Evolutionary conservation across 2,329 filamentous ascomycete species (phyloP), one percentile per base, ranked within the genome.

Genomic region (Microdochium bolleyi): DNA sequence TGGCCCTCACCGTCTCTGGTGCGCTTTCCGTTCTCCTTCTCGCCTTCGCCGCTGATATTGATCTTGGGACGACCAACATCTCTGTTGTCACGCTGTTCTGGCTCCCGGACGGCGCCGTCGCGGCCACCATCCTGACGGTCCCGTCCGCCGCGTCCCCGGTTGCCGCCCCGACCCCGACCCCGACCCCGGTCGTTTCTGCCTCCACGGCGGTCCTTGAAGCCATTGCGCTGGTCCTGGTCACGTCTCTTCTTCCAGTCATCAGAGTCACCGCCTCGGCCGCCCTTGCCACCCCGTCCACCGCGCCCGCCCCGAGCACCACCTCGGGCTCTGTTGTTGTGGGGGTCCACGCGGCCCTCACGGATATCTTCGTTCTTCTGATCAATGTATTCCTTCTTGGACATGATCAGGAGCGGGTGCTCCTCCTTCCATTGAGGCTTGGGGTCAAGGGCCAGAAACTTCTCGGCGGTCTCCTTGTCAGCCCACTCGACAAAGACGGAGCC

Each of bases 401-500:
- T 92, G 73, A 94, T 85, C 66, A 84, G 74, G 51, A 97, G 78
- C 32, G 89, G 84, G 59, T 88, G 78, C 51, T 80, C 91, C 51
- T 80, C 91, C 69, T 95, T 85, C 84, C 85, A 99, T 68, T 85
- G 82, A 55, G 94, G 94, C 69, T 87, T 85, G 21, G 89, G 85
- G 52, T 95, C 87, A 41, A 90, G 74, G 14, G 76, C 83, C 56
- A 96, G 74, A 72, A 99, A 99, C 54, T 84, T 83, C 68, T 91
- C 79, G 62, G 89, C 85, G 22, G 83, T 79, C 60, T 95, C 89
- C 64, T 91, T 86, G 50, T 82, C 82, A 56, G 82, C 79, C 69
- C 97, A 99, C 70, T 96, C 92, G 59, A 96, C 89, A 66, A 96
- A 97, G 54, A 96, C 89, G 60, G 90, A 96, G 61, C 92, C 91